Conservation (phyloP, 139 green algal species). For the Micractinium sp. region DNA sequence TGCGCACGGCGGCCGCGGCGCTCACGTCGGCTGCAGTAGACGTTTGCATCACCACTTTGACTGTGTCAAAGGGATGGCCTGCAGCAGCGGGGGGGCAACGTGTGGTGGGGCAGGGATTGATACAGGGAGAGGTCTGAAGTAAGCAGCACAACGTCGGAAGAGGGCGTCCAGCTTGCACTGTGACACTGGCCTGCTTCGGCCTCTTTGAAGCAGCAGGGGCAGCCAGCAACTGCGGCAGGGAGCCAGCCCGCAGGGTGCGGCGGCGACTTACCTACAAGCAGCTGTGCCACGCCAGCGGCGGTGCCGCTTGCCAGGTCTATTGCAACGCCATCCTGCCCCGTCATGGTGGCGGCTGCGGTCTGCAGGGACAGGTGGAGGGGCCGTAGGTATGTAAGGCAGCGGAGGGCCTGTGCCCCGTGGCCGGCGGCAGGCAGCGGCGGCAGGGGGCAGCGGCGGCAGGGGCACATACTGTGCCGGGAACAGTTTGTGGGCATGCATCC, state of each 20-base stretch:
- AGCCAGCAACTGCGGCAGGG: background rate
- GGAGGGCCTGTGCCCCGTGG: no score
- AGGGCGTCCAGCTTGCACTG: background rate
- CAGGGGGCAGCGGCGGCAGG: no score
- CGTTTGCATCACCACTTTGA: slow-evolving; percentile 54
- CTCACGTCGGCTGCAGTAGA: background rate
- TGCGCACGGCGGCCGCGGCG: background rate
- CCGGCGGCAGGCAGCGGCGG: background rate
- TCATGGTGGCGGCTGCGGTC: background rate
- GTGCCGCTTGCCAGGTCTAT: slow-evolving; percentile 31
- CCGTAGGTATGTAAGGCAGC: background rate
- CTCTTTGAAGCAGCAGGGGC: no score
- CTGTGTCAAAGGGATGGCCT: slow-evolving; percentile 71
- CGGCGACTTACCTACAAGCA: slow-evolving; percentile 13
- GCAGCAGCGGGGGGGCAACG: background rate
- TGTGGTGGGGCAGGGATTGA: background rate
- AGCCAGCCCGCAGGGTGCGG: background rate
- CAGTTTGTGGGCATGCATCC: no score
- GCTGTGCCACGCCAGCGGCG: slow-evolving; percentile 13
- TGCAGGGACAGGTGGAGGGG: background rate
- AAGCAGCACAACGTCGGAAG: no score
- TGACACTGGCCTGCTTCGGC: no score
- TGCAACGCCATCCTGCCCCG: background rate
- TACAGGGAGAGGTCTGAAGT: background rate
- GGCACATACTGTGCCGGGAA: no score